phyloP scores from a whole-genome alignment of 2,329 filamentous ascomycete genomes.

The Neurospora sp. region DNA sequence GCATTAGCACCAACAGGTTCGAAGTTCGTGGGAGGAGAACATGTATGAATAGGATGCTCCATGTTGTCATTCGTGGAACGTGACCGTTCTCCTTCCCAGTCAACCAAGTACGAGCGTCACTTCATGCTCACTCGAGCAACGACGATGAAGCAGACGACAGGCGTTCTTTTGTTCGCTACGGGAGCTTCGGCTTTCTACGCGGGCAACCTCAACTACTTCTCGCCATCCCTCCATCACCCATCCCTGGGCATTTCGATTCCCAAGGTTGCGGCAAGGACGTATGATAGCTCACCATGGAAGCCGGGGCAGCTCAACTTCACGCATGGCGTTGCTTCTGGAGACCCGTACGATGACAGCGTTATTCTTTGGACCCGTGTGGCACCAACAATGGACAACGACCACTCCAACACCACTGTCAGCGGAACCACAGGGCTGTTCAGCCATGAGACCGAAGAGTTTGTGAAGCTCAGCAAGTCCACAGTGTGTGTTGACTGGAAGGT shows the following conservation, averaged over 20 bases:
- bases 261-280: slow-evolving; percentile 44
- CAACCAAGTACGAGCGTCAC: background rate
- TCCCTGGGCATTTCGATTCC: slow-evolving; percentile 44
- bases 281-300: slow-evolving; percentile 30
- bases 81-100: background rate
- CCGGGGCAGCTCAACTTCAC: slow-evolving; percentile 44
- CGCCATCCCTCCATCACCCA: slow-evolving; percentile 47
- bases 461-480: slow-evolving; percentile 44
- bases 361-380: slow-evolving; percentile 37
- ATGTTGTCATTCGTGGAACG: background rate
- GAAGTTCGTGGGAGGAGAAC: background rate
- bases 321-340: slow-evolving; percentile 43
- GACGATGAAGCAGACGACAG: background rate
- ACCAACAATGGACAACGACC: slow-evolving; percentile 30
- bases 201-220: slow-evolving; percentile 47
- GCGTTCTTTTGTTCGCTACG: background rate
- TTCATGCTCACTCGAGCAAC: background rate
- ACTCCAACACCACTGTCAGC: slow-evolving; percentile 31
- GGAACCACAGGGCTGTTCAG: slow-evolving; percentile 30
- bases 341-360: slow-evolving; percentile 43
- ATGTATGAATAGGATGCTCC: background rate
- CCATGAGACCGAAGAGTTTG: slow-evolving; percentile 35
- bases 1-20: background rate
- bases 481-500: slow-evolving; percentile 60
- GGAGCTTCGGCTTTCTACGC: slow-evolving; percentile 7